phyloP scores from a whole-genome alignment of 768 basidiomycete genomes.

The Obba rivulosa region DNA sequence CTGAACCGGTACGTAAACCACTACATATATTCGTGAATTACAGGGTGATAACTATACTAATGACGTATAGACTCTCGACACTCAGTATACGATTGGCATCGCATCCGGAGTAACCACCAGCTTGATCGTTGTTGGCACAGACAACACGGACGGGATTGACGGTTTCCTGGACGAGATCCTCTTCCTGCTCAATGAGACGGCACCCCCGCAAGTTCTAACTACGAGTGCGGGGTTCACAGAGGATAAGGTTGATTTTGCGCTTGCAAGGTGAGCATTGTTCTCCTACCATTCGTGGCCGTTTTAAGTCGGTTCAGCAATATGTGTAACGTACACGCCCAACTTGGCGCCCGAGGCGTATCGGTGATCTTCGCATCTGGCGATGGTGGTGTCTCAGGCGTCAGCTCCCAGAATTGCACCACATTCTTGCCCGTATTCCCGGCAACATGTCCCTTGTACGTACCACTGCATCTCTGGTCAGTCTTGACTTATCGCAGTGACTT shows the following conservation, averaged over 20 bases:
- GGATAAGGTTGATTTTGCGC: too few species aligned
- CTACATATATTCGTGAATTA: too few species aligned
- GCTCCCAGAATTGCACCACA: slow-evolving; percentile 7
- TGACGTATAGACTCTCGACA: slow-evolving; percentile 24
- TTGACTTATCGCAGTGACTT: not conserved
- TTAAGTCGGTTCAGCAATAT: slow-evolving; percentile 7
- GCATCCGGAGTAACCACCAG: slow-evolving; percentile 23
- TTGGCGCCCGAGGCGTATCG: slow-evolving; percentile 24
- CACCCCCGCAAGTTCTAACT: slow-evolving; percentile 25
- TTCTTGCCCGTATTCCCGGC: slow-evolving; percentile 18
- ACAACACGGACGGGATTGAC: slow-evolving; percentile 17
- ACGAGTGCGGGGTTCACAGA: slow-evolving; percentile 16
- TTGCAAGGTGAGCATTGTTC: too few species aligned
- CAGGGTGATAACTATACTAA: not conserved
- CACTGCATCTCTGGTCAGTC: not conserved
- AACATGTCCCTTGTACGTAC: slow-evolving; percentile 18
- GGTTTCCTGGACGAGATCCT: slow-evolving; percentile 24
- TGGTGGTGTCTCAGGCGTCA: slow-evolving; percentile 15
- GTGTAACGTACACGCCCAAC: slow-evolving; percentile 23
- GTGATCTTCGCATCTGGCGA: slow-evolving; percentile 21
- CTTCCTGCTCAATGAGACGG: slow-evolving; percentile 14
- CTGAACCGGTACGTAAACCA: slow-evolving; percentile 20
- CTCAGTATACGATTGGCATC: slow-evolving; percentile 29
- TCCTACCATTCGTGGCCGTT: too few species aligned
- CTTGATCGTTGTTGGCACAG: slow-evolving; percentile 27